Percentiles rank a stretch among this genome's conserved stretches.
Conservation (phyloP, 805 yeast genomes). For the Suhomyces xylopsoci region DNA sequence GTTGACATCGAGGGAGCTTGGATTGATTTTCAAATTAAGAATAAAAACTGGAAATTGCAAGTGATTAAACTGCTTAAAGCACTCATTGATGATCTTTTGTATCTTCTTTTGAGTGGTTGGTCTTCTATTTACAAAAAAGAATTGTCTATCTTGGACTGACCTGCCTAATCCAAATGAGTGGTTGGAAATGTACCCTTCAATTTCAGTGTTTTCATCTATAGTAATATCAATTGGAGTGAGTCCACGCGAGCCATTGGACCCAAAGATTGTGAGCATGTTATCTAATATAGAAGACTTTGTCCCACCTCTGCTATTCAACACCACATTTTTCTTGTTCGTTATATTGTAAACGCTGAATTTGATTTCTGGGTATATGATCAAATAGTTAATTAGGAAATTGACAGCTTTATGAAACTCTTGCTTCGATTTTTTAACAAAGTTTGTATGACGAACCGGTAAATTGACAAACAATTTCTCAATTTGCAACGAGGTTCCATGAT, state of each 20-base stretch:
- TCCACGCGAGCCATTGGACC: conserved; percentile 60
- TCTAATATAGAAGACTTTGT: conserved; percentile 33
- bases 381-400: conserved; percentile 60
- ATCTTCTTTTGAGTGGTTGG: conserved; percentile 64
- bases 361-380: conserved; percentile 55
- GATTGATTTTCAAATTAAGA: conserved; percentile 53
- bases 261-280: conserved; percentile 67
- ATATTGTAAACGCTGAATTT: conserved; percentile 61
- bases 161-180: conserved; percentile 73
- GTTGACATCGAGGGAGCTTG: conserved; percentile 69
- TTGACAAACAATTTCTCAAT: conserved; percentile 59
- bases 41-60: conserved; percentile 72
- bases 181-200: conserved; percentile 69
- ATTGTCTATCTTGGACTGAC: conserved; percentile 70
- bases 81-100: conserved; percentile 62
- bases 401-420: conserved; percentile 74
- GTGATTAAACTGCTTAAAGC: conserved; percentile 67
- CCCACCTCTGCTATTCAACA: conserved; percentile 63
- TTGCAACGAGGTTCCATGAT: conserved; percentile 65
- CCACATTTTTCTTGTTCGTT: conserved; percentile 43
- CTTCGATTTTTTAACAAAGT: conserved; percentile 62
- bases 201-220: conserved; percentile 32
- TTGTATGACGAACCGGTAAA: conserved; percentile 81
- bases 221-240: conserved; percentile 48
- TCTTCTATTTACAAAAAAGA: conserved; percentile 67